Evolutionary conservation across 441 rosid species (phyloP), one percentile per base, ranked within the genome.

Genomic region (Euphorbia corollata): DNA sequence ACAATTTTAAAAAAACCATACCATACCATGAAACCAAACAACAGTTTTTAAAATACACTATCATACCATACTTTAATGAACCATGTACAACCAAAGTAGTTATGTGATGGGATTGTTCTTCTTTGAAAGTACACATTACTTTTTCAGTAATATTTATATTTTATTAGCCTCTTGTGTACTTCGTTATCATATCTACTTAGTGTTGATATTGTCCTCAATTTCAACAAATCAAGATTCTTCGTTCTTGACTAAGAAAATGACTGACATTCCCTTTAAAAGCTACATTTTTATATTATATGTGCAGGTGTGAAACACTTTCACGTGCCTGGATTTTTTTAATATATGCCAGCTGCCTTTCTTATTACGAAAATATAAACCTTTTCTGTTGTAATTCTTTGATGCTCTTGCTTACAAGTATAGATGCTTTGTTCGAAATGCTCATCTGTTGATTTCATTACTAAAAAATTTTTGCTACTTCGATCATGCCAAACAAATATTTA

Each of bases 81-180:
- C n/a, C n/a, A n/a, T n/a, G n/a, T n/a, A n/a, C n/a, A n/a, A n/a
- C n/a, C n/a, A 6, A 32, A 32, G 2, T 32, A 6, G 36, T 32
- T 32, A 32, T 32, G 3, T 32, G 77, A 77, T 82, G 78, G 71
- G 68, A 66, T 79, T 79, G 18, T 78, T 77, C 70, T 69, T 56
- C 38, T 34, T 70, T 70, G 70, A 41, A 89, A 82, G 90, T 84
- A 82, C 92, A 77, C 24, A n/a, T 61, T 71, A 45, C 81, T 80
- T 86, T 86, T 82, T 69, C 47, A 69, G 70, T 68, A 65, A 69
- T 23, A 68, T 61, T 83, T 67, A 57, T 71, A 68, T 65, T 74
- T 72, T 75, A 20, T 70, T 58, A 24, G 55, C 18, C 16, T 34
- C 61, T 13, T 64, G 6, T 59, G 61, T 69, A 63, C 65, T 73